Evolutionary conservation across 1,284 basidiomycete genomes (phyloP), one percentile per base, ranked within the genome.

Genomic region (Entoloma clypeatum): DNA sequence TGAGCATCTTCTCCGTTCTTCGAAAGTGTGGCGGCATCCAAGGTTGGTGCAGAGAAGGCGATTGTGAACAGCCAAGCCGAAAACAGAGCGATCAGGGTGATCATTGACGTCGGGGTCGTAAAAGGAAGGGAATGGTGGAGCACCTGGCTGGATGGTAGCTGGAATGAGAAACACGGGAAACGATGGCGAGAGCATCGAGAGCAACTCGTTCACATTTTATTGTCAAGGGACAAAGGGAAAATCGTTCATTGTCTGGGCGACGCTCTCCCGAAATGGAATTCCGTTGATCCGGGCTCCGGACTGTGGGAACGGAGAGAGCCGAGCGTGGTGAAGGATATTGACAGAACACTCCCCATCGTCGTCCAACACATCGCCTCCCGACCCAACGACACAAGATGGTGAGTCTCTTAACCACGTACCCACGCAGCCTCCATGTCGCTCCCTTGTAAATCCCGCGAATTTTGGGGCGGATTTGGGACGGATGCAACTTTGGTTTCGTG

Each of bases 1-100:
- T 78, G 75, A 0, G 77, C 75, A 31, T 62, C 57, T 44, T 65
- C 58, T 7, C 65, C 75, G 48, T 77, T 78, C 36, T 63, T 52
- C 5, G 66, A 55, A 18, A 75, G 64, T 13, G 65, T 63, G 16
- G 57, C 48, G 31, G 64, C 55, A 48, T 71, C 66, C 14, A 67
- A 52, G 11, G 61, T 56, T 2, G 71, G 68, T 5, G 62, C 63
- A 32, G 65, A 52, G 23, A 52, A 47, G 45, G 55, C 54, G 39
- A 51, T 41, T 7, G 45, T 47, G 16, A 51, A 50, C 6, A 47
- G 39, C 17, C 60, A 41, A 36, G 55, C 19, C 39, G 47, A 42
- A 32, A 58, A 13, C 29, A 56, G 24, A 13, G 68, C 48, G 54
- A 60, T 58, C 45, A 58, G 16, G 43, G 56, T 22, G 26, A 47